Conservation (phyloP, 176 grass and related monocot genomes). For the Zoysia pacifica region DNA sequence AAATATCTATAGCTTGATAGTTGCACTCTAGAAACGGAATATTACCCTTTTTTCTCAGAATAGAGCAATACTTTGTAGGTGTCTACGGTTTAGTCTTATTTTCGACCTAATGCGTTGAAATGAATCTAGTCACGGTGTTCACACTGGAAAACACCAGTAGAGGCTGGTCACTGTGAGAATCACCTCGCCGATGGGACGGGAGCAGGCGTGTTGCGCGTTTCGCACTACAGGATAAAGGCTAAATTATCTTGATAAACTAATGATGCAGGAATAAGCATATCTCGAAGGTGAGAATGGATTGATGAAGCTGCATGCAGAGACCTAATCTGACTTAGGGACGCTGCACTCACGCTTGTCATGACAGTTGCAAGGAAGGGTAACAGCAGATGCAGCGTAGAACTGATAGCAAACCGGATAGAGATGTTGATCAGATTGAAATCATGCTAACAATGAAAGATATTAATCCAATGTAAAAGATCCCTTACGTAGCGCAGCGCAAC, state of each 20-base stretch:
- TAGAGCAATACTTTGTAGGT: neutral
- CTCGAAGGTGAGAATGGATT: neutral
- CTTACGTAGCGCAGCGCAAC: no score
- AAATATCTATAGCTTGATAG: neutral
- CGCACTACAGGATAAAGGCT: neutral
- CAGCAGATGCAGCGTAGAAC: neutral
- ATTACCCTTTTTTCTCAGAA: neutral
- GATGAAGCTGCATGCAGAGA: neutral
- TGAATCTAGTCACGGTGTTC: no score
- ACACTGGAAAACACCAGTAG: no score
- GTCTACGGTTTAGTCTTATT: neutral
- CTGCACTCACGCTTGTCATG: neutral
- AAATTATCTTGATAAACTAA: neutral
- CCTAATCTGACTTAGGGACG: neutral
- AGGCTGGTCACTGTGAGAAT: neutral
- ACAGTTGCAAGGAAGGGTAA: neutral
- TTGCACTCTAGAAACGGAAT: neutral
- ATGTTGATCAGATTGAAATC: neutral
- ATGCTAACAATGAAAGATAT: neutral
- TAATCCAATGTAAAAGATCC: no score
- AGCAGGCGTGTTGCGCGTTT: constrained; percentile 16
- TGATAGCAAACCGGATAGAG: neutral
- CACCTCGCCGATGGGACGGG: neutral
- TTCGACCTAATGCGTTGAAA: no score
- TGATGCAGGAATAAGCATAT: neutral